phyloP scores from a whole-genome alignment of 805 yeast genomes.

The Torulaspora delbrueckii region DNA sequence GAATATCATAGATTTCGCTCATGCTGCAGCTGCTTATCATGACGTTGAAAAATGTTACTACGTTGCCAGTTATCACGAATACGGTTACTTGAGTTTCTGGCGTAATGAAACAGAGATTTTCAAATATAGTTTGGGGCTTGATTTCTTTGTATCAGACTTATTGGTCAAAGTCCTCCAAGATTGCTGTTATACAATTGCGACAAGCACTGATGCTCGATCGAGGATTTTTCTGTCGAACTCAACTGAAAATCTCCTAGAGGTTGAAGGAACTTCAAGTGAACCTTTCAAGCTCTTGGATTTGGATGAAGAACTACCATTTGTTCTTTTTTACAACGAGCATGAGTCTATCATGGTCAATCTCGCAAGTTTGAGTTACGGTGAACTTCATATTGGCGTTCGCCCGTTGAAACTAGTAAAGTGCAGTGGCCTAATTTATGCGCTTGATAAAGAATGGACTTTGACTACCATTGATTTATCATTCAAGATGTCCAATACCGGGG shows the following conservation, averaged over 20 bases:
- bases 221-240: neutral
- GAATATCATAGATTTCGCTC: neutral
- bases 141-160: slow-evolving; percentile 5
- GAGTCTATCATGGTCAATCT: slow-evolving; percentile 5
- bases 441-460: neutral
- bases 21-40: slow-evolving; percentile 5
- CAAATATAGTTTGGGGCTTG: neutral
- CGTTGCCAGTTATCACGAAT: slow-evolving; percentile 2
- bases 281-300: slow-evolving; percentile 2
- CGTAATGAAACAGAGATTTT: neutral
- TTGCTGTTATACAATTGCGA: neutral
- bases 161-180: neutral
- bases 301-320: neutral
- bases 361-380: neutral
- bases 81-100: slow-evolving; percentile 1
- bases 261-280: neutral
- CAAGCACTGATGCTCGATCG: slow-evolving; percentile 9
- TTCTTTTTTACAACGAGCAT: slow-evolving; percentile 7
- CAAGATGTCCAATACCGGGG: neutral
- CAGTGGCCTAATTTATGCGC: neutral
- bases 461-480: neutral
- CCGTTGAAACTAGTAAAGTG: slow-evolving; percentile 1
- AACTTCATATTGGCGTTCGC: slow-evolving; percentile 2
- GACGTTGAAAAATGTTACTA: neutral
- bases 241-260: slow-evolving; percentile 4